A percentile compares a stretch with the other conserved stretches of the same genome.
phyloP scores from a whole-genome alignment of 2,329 filamentous ascomycete species.

The Trichoderma endophyticum region DNA sequence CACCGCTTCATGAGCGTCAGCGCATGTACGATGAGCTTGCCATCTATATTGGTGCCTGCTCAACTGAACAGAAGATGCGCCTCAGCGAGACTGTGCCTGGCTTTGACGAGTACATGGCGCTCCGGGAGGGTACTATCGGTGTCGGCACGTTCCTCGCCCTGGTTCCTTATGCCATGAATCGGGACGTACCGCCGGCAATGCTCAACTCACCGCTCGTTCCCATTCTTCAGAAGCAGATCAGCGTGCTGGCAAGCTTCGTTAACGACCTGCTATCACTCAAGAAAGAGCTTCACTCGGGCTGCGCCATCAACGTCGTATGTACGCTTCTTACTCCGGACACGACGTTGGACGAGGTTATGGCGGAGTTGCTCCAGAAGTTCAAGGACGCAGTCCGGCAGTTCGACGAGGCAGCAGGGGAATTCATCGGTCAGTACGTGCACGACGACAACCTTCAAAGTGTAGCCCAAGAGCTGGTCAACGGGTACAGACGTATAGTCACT shows the following conservation, averaged over 20 bases:
- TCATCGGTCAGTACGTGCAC: constrained; percentile 15
- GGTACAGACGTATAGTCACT: constrained; percentile 30
- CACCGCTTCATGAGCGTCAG: constrained; percentile 1
- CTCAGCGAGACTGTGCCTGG: constrained; percentile 26
- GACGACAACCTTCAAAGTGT: constrained; percentile 19
- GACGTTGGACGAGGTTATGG: constrained; percentile 25
- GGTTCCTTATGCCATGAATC: constrained; percentile 26
- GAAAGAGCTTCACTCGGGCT: constrained; percentile 30
- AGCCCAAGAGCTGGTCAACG: constrained; percentile 30
- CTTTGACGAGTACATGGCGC: constrained; percentile 29
- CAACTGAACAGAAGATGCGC: constrained; percentile 28
- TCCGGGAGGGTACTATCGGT: constrained; percentile 30
- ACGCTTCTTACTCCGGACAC: constrained; percentile 25
- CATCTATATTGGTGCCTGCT: constrained; percentile 28
- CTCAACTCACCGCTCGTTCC: constrained; percentile 11
- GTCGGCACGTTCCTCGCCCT: constrained; percentile 28
- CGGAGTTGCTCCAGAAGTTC: constrained; percentile 25
- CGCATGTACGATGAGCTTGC: constrained; percentile 25
- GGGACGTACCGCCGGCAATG: constrained; percentile 18
- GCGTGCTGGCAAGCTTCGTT: constrained; percentile 26
- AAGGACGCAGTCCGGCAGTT: constrained; percentile 25
- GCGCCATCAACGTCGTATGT: constrained; percentile 31
- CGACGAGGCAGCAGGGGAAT: constrained; percentile 23
- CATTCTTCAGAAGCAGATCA: constrained; percentile 27
- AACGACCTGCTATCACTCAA: constrained; percentile 34